phyloP scores from a whole-genome alignment of 352 stramenopile genomes.

The Phytophthora chlamydospora region DNA sequence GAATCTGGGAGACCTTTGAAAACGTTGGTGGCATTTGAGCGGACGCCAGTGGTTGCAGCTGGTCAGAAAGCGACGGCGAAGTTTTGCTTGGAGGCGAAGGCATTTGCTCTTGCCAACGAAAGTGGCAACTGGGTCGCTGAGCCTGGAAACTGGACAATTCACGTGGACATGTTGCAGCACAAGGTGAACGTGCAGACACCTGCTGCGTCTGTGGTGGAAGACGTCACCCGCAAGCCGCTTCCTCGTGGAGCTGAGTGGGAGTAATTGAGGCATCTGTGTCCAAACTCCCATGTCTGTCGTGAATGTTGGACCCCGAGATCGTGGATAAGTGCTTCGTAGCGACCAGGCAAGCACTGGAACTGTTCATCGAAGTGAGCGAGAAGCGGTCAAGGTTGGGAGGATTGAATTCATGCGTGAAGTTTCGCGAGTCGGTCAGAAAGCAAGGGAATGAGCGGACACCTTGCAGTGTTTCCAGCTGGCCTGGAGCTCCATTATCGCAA shows the following conservation, averaged over 20 bases:
- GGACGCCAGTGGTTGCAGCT: constrained; percentile 43
- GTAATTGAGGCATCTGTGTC: neutral
- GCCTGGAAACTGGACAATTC: constrained; percentile 51
- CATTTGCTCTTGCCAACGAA: constrained; percentile 50
- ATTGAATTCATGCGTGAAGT: too few species aligned
- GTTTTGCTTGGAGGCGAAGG: constrained; percentile 42
- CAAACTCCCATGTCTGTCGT: too few species aligned
- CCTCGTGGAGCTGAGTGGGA: constrained; percentile 22
- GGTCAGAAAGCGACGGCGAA: constrained; percentile 29
- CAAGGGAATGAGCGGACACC: too few species aligned
- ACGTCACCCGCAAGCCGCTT: constrained; percentile 22
- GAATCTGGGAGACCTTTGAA: constrained; percentile 46
- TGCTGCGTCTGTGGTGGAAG: neutral
- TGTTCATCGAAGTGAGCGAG: too few species aligned
- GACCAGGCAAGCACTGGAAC: too few species aligned
- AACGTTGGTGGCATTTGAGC: constrained; percentile 60
- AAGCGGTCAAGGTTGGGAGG: too few species aligned
- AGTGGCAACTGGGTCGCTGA: constrained; percentile 42
- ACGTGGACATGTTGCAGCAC: constrained; percentile 36
- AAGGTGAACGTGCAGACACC: constrained; percentile 32
- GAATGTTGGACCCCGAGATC: too few species aligned
- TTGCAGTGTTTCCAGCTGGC: too few species aligned
- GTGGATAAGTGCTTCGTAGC: too few species aligned
- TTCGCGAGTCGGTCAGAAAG: too few species aligned
- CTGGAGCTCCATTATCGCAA: too few species aligned